These are phyloP conservation scores for Aureobasidium sp. DNA, from an alignment of 2,329 filamentous ascomycete species.

Conservation along the genomic window DNA sequence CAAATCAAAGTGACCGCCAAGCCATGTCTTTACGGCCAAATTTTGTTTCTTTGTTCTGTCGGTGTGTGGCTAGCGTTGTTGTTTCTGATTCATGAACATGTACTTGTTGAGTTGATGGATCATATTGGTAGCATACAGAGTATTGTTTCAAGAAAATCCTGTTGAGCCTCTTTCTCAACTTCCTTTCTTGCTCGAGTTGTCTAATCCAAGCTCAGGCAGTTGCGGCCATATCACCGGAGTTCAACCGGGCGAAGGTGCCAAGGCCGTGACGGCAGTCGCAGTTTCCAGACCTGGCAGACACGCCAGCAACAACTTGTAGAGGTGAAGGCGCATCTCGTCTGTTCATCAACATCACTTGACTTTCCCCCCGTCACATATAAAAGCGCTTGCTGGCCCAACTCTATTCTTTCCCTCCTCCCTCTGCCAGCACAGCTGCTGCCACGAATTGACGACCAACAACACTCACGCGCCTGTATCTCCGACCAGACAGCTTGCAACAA, in stretches of 20 bases:
- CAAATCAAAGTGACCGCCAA: not conserved
- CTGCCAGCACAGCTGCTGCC: not conserved
- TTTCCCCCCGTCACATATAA: not conserved
- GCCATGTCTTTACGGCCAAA: not conserved
- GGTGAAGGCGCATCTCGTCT: constrained; percentile 1
- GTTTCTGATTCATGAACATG: not conserved
- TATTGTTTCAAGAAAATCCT: not conserved
- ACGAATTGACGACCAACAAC: not conserved
- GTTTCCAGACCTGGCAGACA: constrained; percentile 2
- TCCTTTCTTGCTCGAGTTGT: not conserved
- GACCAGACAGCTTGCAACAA: constrained; percentile 4
- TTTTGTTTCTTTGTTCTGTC: not conserved
- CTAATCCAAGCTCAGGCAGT: not conserved
- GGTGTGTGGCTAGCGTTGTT: not conserved
- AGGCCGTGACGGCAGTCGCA: constrained; percentile 11
- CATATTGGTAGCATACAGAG: too few relatives aligned
- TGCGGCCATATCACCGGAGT: not conserved
- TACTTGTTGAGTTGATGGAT: not conserved
- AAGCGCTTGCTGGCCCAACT: not conserved
- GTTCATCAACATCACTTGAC: not conserved
- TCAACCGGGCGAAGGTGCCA: not conserved
- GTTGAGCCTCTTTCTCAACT: not conserved
- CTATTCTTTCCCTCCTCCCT: not conserved
- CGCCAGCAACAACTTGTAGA: not conserved
- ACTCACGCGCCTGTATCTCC: not conserved